Base-by-base conservation (phyloP, 176 grass and related monocot genomes). In the Cenchrus americanus region DNA sequence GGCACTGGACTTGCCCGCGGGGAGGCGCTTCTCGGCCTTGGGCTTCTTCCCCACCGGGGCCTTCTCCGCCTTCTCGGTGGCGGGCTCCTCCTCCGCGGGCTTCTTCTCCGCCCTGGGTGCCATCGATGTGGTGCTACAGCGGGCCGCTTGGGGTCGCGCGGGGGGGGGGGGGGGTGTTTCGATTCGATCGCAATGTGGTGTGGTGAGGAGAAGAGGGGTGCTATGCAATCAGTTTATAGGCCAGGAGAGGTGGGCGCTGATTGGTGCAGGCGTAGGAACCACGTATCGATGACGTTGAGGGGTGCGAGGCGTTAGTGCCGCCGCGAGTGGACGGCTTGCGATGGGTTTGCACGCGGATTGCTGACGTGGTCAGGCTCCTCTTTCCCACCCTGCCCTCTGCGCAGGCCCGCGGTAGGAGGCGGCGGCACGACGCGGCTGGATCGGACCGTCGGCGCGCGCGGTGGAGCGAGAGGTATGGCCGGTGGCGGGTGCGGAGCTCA, bases 51-150 rank as follows among this genome's bases (percentile, higher is more conserved):
- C 69, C 5, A 46, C 69, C 7, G 69, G 69, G 7, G 68, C 67
- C 53, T 55, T 55, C 54, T 58, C 54, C 1, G 68, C 80, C 53
- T 55, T 55, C 54, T 58, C 54, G 1, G 11, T 10, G 12, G 63
- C 48, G 19, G 50, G 30, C 32, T 81, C 66, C 53, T 82, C 66
- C 80, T 82, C 80, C 40, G 53, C 52, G 3, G 80, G 66, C 79
- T 81, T 80, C 78, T 80, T 80, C 62, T 80, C 78, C 12, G 62
- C 62, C 62, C 69, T 80, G 66, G 79, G 79, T 15, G 79, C 66
- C 79, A 82, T 82, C 1, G 5, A 19, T 30, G 27, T 2, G 27
- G 1, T 30, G 27, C 27, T 30, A 30, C 27, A 30, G 27, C 27
- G 27, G 27, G 27, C 27, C 15, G 13, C 44, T 15, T 8, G n/a